Evolutionary conservation across 2,329 filamentous ascomycete species (phyloP).

Genomic region (Paraphaeosphaeria minitans): DNA sequence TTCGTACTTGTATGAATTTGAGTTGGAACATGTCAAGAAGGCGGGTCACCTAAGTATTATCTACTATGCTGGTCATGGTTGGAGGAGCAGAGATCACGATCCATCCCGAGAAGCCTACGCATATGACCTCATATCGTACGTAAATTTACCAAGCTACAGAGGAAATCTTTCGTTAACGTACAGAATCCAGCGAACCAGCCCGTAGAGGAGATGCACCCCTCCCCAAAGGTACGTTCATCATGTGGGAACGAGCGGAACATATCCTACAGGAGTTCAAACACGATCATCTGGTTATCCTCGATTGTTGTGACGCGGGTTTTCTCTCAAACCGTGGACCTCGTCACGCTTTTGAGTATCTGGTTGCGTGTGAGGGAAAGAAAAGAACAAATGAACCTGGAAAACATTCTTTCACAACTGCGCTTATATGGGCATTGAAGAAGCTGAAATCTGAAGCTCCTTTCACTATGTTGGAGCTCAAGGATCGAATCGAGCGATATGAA

Average conservation of each 20-base stretch:
- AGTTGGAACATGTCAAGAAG: conserved; percentile 11
- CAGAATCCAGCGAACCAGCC: background rate
- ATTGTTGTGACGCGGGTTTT: conserved; percentile 28
- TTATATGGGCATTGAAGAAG: conserved; percentile 17
- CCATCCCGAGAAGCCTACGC: background rate
- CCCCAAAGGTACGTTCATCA: conserved; percentile 8
- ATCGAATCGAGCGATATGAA: conserved; percentile 2
- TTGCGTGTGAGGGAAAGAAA: conserved; percentile 7
- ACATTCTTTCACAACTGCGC: conserved; percentile 14
- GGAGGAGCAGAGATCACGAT: background rate
- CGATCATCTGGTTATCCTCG: conserved; percentile 31
- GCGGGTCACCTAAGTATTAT: conserved; percentile 24
- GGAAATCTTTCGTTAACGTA: background rate
- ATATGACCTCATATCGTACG: conserved; percentile 14
- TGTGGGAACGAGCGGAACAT: conserved; percentile 21
- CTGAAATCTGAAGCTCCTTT: conserved; percentile 6
- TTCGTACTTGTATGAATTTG: conserved; percentile 12
- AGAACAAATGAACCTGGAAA: background rate
- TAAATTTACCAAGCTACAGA: background rate
- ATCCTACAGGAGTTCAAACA: conserved; percentile 10
- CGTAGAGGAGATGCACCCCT: background rate
- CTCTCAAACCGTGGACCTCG: conserved; percentile 9
- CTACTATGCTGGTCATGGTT: conserved; percentile 22
- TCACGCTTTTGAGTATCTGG: conserved; percentile 12
- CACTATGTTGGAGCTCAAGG: background rate